phyloP scores from a whole-genome alignment of 495 filamentous ascomycete genomes.

The Viridothelium virens region DNA sequence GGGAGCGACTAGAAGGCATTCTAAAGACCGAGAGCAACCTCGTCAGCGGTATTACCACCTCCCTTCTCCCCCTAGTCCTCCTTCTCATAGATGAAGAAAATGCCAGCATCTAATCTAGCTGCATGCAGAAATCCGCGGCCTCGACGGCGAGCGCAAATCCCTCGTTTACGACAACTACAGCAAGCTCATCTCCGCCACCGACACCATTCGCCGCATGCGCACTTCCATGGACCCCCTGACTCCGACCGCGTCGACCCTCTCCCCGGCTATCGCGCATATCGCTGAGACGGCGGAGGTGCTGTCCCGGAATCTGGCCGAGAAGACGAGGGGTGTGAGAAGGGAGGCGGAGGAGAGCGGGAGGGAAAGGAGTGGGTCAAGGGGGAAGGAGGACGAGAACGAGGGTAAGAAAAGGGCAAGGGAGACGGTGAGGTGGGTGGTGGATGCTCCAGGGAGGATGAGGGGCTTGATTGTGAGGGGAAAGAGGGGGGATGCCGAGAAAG shows the following conservation, averaged over 20 bases:
- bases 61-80: neutral
- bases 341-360: constrained; percentile 9
- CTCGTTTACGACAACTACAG: constrained; percentile 97
- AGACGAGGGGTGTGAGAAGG: constrained; percentile 21
- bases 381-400: constrained; percentile 37
- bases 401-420: constrained; percentile 28
- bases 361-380: constrained; percentile 41
- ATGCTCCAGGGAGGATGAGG: constrained; percentile 46
- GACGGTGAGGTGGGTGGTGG: constrained; percentile 65
- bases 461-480: constrained; percentile 45
- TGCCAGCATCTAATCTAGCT: too few relatives aligned
- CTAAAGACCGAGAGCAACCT: constrained; percentile 56
- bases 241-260: constrained; percentile 62
- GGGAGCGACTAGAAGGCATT: constrained; percentile 56
- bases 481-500: constrained; percentile 56
- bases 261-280: constrained; percentile 70
- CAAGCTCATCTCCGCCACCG: constrained; percentile 88
- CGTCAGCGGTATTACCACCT: constrained; percentile 40
- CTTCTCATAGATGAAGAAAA: neutral
- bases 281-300: constrained; percentile 66
- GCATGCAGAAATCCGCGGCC: constrained; percentile 64
- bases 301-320: constrained; percentile 41
- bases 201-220: constrained; percentile 84
- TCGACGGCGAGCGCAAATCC: constrained; percentile 93
- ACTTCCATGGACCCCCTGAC: constrained; percentile 66